A percentile compares a stretch with the other conserved stretches of the same genome.
Evolutionary conservation across 345 rosid genomes (phyloP).

Genomic region (Camelina sativa): DNA sequence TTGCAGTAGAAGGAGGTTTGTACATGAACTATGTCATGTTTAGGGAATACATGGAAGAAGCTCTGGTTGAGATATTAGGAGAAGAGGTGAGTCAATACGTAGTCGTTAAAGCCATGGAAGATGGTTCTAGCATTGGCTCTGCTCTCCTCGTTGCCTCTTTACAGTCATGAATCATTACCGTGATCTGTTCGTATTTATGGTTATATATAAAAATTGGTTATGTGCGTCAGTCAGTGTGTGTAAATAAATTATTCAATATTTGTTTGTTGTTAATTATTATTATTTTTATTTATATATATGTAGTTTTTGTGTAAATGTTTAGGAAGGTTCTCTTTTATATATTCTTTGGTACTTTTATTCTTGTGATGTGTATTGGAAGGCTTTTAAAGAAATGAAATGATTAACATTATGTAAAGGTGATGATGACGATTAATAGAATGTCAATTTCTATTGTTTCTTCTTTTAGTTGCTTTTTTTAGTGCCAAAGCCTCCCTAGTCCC

Average conservation of each 20-base stretch:
- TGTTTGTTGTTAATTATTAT: constrained; percentile 37
- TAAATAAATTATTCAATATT: constrained; percentile 39
- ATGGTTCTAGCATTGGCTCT: constrained; percentile 89
- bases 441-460: background rate
- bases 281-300: constrained; percentile 11
- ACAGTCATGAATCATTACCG: constrained; percentile 39
- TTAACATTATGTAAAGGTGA: constrained; percentile 22
- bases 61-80: constrained; percentile 74
- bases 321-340: constrained; percentile 28
- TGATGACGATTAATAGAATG: constrained; percentile 13
- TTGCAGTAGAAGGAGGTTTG: constrained; percentile 84
- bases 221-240: constrained; percentile 24
- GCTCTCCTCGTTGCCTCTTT: constrained; percentile 81
- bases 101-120: constrained; percentile 63
- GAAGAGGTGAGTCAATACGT: constrained; percentile 72
- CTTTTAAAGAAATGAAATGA: background rate
- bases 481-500: background rate
- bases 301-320: constrained; percentile 41
- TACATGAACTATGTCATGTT: constrained; percentile 72
- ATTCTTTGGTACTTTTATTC: constrained; percentile 32
- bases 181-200: constrained; percentile 9
- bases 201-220: constrained; percentile 28
- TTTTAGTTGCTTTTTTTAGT: background rate
- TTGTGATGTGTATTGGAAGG: constrained; percentile 14
- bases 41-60: constrained; percentile 86